Base-by-base conservation (phyloP, 2,329 filamentous ascomycete genomes). In the Zelopaecilomyces penicillatus region DNA sequence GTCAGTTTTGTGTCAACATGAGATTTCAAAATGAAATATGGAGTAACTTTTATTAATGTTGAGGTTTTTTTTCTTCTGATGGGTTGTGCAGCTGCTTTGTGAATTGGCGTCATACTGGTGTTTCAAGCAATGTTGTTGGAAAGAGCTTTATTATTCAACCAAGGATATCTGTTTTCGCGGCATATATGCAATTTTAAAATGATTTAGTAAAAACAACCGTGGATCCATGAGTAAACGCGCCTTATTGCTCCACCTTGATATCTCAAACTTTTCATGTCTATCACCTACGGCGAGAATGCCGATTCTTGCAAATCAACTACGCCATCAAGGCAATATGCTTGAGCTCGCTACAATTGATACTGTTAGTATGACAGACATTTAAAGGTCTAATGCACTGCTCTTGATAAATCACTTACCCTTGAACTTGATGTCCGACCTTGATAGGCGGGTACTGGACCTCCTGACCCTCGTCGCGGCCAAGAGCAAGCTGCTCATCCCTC, bases 341-440 rank as follows among this genome's bases (percentile, higher is more conserved):
- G 4, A 78, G 59, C 49, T 78, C 74, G 43, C 69, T 72, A 38
- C 4, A 10, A 10, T 19, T 19, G 19, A 19, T 26, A 30, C 30
- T n/a, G 5, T 42, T 27, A 43, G 30, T 30, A 47, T 28, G 37
- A 11, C 10, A 32, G 7, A 11, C 4, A 12, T 31, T 27, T 5
- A 1, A 12, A 26, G 28, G 9, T 36, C 8, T 38, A 5, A 37
- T 35, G 29, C 8, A 9, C 6, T 29, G 9, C 31, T 31, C 35
- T 29, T 33, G 11, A n/a, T n/a, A 37, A 5, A 27, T 9, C 26
- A 66, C 74, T 55, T 52, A 78, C 74, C 66, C 67, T 52, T 79
- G 68, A 10, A 81, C 77, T 58, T 78, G 75, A 46, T 77, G 63
- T 3, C 77, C 77, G 9, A 80, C 77, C 62, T 80, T 80, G 64